These are phyloP conservation scores for Ustilago vetiveriae DNA, from an alignment of 1,284 basidiomycete species.

Conservation along the genomic window DNA sequence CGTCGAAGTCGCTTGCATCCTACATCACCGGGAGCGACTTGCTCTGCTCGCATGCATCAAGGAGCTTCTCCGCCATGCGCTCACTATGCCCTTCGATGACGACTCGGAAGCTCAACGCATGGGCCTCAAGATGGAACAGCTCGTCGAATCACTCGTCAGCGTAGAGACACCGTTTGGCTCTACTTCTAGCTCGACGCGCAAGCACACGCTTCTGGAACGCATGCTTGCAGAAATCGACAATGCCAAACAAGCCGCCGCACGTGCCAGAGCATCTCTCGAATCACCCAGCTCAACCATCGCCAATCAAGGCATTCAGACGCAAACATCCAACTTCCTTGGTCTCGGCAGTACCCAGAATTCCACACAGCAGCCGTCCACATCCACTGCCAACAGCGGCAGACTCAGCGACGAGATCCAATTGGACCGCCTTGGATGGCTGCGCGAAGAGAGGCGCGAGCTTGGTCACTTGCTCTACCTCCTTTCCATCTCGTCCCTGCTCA, in stretches of 20 bases:
- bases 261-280: constrained; percentile 47
- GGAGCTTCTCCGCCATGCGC: constrained; percentile 55
- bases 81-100: constrained; percentile 56
- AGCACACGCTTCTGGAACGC: constrained; percentile 33
- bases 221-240: constrained; percentile 54
- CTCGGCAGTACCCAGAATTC: constrained; percentile 33
- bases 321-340: constrained; percentile 42
- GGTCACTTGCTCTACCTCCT: constrained; percentile 63
- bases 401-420: constrained; percentile 63
- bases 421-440: constrained; percentile 56
- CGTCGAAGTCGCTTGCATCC: constrained; percentile 60
- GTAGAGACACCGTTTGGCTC: constrained; percentile 27
- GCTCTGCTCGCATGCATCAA: constrained; percentile 61
- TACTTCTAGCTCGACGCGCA: constrained; percentile 14
- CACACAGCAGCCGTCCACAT: constrained; percentile 15
- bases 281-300: constrained; percentile 14
- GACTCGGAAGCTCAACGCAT: constrained; percentile 50
- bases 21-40: constrained; percentile 62
- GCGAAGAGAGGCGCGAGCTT: constrained; percentile 58
- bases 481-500: constrained; percentile 55
- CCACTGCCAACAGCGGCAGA: constrained; percentile 18
- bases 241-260: constrained; percentile 28
- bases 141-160: constrained; percentile 53
- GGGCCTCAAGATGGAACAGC: constrained; percentile 57
- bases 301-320: constrained; percentile 37